Base-by-base conservation (phyloP, 225 moss, liverwort and hornwort species). In the Asterella californica region DNA sequence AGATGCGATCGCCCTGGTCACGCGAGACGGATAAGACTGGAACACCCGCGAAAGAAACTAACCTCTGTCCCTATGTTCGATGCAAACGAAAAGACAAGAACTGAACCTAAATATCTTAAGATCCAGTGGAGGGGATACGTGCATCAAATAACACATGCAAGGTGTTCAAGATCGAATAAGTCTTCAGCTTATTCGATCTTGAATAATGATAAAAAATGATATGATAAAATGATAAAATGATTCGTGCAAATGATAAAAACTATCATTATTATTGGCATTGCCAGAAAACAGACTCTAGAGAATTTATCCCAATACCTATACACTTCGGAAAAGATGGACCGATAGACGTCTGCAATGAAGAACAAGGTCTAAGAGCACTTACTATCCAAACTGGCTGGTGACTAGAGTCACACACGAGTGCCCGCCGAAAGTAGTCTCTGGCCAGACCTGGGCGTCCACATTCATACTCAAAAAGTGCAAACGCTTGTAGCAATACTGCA, bases 311-410 rank as follows among this genome's bases (percentile, higher is more conserved):
- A 36, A 68, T 22, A 68, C 6, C 21, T 62, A 62, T 27, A 62
- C n/a, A 25, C 25, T 8, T 62, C 29, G 17, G 30, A 34, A 34
- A 36, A 34, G 33, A 34, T 0, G 34, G 15, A 68, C 19, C 34
- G 34, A 1, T 25, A 21, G 37, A 46, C 27, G 50, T 25, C 78
- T 38, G 24, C 57, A 46, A 52, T 17, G 25, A 37, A 53, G 42
- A 15, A 49, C 29, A 48, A n/a, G 38, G 46, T n/a, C 48, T n/a
- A 42, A 42, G 17, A 2, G 46, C 76, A 89, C 99, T 80, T 87
- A 99, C 99, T 80, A 99, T 92, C 92, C 92, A 99, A 21, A 92
- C 88, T 54, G 99, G 99, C 83, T 95, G 99, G 88, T 99, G 99
- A 68, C 86, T 88, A n/a, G 92, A 80, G 77, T 87, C 91, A 78